phyloP scores from a whole-genome alignment of 306 rosid species.

The Glycyrrhiza uralensis region DNA sequence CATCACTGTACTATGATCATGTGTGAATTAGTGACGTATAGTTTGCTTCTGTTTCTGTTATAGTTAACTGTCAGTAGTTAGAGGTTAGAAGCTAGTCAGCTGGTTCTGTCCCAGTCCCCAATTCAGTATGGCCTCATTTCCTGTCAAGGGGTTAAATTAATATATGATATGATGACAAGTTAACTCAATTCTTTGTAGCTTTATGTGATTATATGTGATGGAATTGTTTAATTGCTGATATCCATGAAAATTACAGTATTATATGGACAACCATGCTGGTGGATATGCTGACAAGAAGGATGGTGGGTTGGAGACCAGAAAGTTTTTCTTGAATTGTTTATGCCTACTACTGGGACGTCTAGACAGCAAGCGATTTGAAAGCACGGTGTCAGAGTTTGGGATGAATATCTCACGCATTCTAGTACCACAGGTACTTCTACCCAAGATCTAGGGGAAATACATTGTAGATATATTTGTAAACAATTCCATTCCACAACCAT shows the following conservation, averaged over 20 bases:
- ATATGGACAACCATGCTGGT: conserved; percentile 51
- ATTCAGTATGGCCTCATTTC: background rate
- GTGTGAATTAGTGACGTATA: background rate
- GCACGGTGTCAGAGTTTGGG: conserved; percentile 57
- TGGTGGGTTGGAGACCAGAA: conserved; percentile 63
- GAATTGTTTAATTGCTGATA: conserved; percentile 36
- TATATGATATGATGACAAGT: conserved; percentile 4
- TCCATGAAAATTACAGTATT: conserved; percentile 49
- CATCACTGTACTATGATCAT: background rate
- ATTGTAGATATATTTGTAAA: conserved; percentile 18
- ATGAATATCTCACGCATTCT: conserved; percentile 60
- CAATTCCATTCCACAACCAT: conserved; percentile 13
- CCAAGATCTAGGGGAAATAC: conserved; percentile 13
- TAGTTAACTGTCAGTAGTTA: background rate
- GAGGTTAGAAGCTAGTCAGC: background rate
- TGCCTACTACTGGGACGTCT: conserved; percentile 84
- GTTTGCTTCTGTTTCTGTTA: background rate
- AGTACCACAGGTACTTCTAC: conserved; percentile 64
- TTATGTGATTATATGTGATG: conserved; percentile 9
- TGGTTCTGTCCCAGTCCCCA: background rate
- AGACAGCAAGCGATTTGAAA: conserved; percentile 62
- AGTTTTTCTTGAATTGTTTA: conserved; percentile 81
- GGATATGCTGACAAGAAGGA: conserved; percentile 50
- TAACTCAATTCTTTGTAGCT: conserved; percentile 10
- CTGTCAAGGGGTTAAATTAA: background rate